Conservation (phyloP, 2,329 filamentous ascomycete species). For the Periglandula ipomoeae region DNA sequence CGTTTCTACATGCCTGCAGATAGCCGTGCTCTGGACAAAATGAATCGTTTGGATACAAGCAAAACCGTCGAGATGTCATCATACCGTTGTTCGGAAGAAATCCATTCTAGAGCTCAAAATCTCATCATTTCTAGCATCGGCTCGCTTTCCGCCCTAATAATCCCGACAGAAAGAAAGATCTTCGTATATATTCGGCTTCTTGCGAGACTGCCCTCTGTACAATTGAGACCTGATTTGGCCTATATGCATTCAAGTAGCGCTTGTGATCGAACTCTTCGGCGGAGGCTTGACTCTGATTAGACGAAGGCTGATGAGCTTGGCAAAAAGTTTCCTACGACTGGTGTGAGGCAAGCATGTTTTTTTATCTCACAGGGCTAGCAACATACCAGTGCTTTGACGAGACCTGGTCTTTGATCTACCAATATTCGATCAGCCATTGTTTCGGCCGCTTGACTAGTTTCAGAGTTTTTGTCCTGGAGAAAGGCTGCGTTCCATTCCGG, state of each 20-base stretch:
- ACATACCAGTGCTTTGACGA: constrained; percentile 1
- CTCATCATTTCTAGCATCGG: background rate
- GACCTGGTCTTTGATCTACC: background rate
- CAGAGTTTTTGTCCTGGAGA: background rate
- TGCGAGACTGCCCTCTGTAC: too few species aligned
- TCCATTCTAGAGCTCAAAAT: background rate
- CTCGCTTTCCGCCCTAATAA: background rate
- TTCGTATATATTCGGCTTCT: background rate
- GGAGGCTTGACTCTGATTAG: background rate
- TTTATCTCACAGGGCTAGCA: background rate
- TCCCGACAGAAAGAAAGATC: background rate
- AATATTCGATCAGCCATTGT: background rate
- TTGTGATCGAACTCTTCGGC: background rate
- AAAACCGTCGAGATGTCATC: too few species aligned
- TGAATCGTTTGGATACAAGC: background rate
- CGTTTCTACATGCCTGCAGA: background rate
- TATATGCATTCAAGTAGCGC: background rate
- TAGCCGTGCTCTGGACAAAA: background rate
- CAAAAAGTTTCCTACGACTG: background rate
- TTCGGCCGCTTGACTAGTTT: background rate
- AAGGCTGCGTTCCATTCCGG: background rate
- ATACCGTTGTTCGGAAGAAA: background rate
- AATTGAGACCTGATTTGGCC: too few species aligned
- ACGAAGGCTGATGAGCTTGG: background rate
- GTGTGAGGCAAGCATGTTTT: background rate